A percentile compares a stretch with the other conserved stretches of the same genome.
phyloP scores from a whole-genome alignment of 345 rosid genomes.

The Acer campestre region DNA sequence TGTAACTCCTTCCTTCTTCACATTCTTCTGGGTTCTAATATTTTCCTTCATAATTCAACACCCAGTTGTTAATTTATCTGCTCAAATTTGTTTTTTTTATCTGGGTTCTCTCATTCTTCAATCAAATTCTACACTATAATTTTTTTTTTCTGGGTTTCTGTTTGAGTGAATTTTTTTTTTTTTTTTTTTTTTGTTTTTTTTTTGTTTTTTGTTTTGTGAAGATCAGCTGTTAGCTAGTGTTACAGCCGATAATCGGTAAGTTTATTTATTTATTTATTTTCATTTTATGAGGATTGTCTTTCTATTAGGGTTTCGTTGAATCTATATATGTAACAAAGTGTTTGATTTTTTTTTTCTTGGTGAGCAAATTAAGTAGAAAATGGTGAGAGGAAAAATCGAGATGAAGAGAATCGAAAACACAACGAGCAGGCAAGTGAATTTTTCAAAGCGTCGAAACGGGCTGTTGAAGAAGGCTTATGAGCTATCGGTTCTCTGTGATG shows the following conservation, averaged over 20 bases:
- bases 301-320: constrained; percentile 13
- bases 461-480: constrained; percentile 63
- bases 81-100: too few species aligned
- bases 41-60: too few species aligned
- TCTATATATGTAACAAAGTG: not conserved
- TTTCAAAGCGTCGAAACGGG: constrained; percentile 59
- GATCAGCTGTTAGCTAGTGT: too few species aligned
- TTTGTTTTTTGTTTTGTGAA: too few species aligned
- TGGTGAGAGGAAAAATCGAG: constrained; percentile 69
- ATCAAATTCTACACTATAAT: too few species aligned
- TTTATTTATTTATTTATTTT: not conserved
- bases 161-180: too few species aligned
- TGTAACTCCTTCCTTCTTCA: not conserved
- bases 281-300: too few species aligned
- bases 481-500: constrained; percentile 69
- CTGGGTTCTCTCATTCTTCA: too few species aligned
- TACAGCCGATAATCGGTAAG: constrained; percentile 17
- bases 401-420: constrained; percentile 59
- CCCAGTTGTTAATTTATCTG: too few species aligned
- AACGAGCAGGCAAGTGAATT: constrained; percentile 63
- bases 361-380: constrained; percentile 21
- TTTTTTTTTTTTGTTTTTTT: too few species aligned
- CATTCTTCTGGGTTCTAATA: too few species aligned
- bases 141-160: too few species aligned
- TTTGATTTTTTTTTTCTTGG: not conserved